Evolutionary conservation across 179 eudicot genomes (phyloP).

Genomic region (Gypsophila paniculata): DNA sequence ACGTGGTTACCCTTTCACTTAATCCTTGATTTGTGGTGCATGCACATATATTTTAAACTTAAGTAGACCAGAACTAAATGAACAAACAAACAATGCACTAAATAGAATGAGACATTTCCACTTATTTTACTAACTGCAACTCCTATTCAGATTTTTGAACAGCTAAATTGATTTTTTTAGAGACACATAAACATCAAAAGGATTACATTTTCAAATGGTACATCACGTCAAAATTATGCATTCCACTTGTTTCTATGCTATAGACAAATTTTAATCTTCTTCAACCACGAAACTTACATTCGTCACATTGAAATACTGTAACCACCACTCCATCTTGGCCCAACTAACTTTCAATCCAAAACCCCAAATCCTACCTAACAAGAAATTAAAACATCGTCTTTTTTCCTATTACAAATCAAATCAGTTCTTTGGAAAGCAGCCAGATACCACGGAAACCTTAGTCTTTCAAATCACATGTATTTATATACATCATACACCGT

Average conservation of each 20-base stretch:
- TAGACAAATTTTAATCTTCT: background rate
- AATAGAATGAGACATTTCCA: conserved; percentile 1
- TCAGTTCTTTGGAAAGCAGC: background rate
- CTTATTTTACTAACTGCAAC: background rate
- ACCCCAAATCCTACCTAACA: background rate
- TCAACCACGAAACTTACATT: background rate
- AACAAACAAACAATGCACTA: background rate
- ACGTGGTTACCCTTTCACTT: background rate
- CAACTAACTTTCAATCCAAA: background rate
- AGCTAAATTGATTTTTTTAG: background rate
- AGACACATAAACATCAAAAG: background rate
- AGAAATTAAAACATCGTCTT: background rate
- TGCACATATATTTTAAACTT: conserved; percentile 5
- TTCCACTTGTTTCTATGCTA: background rate
- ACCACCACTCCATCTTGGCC: background rate
- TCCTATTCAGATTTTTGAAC: background rate
- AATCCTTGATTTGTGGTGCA: conserved; percentile 8
- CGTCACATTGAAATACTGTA: background rate
- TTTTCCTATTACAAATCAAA: background rate
- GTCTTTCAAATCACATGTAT: background rate
- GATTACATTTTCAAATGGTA: conserved; percentile 11
- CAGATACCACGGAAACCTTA: background rate
- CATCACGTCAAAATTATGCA: conserved; percentile 2
- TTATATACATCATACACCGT: background rate
- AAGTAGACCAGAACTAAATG: background rate